Conservation (phyloP, 2,329 filamentous ascomycete genomes). For the Aureobasidium sp. region DNA sequence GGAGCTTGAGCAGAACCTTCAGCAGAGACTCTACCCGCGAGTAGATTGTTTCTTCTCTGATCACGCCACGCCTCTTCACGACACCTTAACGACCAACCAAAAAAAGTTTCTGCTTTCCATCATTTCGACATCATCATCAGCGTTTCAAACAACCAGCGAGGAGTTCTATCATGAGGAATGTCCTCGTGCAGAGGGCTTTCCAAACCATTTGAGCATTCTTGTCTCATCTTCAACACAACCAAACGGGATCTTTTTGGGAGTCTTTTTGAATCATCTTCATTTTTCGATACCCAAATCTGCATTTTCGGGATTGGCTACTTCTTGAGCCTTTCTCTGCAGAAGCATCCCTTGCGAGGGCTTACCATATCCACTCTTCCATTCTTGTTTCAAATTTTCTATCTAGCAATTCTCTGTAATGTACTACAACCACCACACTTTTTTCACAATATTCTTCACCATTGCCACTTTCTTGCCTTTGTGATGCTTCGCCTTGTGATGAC, state of each 20-base stretch:
- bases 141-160: constrained; percentile 1
- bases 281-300: neutral
- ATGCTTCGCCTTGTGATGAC: neutral
- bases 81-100: constrained; percentile 3
- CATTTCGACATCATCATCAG: neutral
- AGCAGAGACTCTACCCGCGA: neutral
- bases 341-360: constrained; percentile 2
- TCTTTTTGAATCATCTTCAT: neutral
- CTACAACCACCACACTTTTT: neutral
- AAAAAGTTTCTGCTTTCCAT: constrained; percentile 3
- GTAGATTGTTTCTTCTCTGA: neutral
- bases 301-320: neutral
- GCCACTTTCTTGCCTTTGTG: neutral
- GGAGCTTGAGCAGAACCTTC: constrained; percentile 3
- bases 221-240: neutral
- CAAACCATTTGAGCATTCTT: neutral
- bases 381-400: neutral
- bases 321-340: neutral
- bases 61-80: neutral
- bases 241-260: neutral
- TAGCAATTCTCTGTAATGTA: neutral
- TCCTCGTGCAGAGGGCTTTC: neutral
- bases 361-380: neutral
- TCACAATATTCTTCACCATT: neutral
- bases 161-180: neutral